Base-by-base conservation (phyloP, 768 basidiomycete genomes). In the Tulasnella sp. region DNA sequence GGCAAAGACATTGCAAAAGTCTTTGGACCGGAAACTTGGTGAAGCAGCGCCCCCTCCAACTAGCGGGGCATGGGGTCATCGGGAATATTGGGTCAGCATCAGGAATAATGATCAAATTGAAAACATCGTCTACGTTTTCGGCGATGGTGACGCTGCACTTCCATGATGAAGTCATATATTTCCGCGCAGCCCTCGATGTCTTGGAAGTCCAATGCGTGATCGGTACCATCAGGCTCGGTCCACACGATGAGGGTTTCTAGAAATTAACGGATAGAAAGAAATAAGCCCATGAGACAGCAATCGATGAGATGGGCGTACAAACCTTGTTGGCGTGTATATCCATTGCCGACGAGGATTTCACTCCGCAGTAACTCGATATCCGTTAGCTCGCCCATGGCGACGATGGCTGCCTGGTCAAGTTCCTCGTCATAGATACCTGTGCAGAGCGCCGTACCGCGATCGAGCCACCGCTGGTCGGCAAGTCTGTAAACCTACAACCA, bases 181-280 rank as follows among this genome's bases (percentile, higher is more conserved):
- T 98, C 92, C 31, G 82, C 76, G 63, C 94, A 99, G 32, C 93
- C 96, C 60, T 91, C 88, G 0, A 88, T 80, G 63, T 97, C 94
- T 66, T 97, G 94, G 64, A 99, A 99, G 64, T 90, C 94, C 52
- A 99, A 74, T 2, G 94, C 94, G 67, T 96, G 92, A 69, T 99
- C 96, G 36, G 86, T 81, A 27, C 89, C 88, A 61, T 88, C 84
- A 1, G 89, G 86, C 67, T 98, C 94, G 3, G 94, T 97, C 94
- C 94, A 99, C 17, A 97, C 94, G 63, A 99, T 97, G 46, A 99
- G 77, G 9, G 96, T 99, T 66, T 97, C 94, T 93, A 70, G 49
- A 42, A 58, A 42, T 19, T 52, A 7, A 29, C 3, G 14, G 14
- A 15, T 19, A 21, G 7, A 6, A 17, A 11, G 14, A 42, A 49